A percentile compares a stretch with the other conserved stretches of the same genome.
These are phyloP conservation scores for Arthroderma uncinatum DNA, from an alignment of 2,329 filamentous ascomycete genomes.

Conservation along the genomic window DNA sequence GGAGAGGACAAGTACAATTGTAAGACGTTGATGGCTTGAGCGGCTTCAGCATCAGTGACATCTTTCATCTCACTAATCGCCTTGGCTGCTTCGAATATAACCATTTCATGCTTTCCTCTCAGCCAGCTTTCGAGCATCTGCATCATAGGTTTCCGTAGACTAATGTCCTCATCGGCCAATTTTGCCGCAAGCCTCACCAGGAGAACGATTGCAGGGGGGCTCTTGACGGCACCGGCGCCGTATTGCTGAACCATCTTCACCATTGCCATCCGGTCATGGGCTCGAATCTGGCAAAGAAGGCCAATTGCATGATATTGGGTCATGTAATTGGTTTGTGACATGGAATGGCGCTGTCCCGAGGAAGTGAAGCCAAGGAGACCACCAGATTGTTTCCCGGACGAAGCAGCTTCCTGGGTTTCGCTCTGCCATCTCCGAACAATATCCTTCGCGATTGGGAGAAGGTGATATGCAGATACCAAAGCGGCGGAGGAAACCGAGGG, in stretches of 20 bases:
- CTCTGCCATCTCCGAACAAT: conserved; percentile 97
- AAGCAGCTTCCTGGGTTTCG: conserved; percentile 93
- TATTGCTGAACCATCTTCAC: conserved; percentile 99
- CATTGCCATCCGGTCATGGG: conserved; percentile 92
- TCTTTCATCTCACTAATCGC: conserved; percentile 92
- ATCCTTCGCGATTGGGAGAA: conserved; percentile 89
- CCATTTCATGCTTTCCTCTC: conserved; percentile 97
- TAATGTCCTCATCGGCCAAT: conserved; percentile 82
- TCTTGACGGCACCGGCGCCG: conserved; percentile 85
- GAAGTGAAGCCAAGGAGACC: conserved; percentile 91
- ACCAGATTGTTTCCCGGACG: conserved; percentile 73
- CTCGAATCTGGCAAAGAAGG: conserved; percentile 92
- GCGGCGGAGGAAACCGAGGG: conserved; percentile 94
- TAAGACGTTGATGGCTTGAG: conserved; percentile 85
- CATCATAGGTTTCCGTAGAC: conserved; percentile 91
- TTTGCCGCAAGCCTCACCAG: conserved; percentile 86
- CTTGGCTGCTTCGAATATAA: conserved; percentile 98
- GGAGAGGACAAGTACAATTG: conserved; percentile 96
- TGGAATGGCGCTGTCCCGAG: conserved; percentile 56
- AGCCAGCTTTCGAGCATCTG: conserved; percentile 92
- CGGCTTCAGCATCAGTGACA: conserved; percentile 80
- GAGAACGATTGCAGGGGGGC: conserved; percentile 82
- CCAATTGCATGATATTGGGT: conserved; percentile 98
- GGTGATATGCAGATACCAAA: conserved; percentile 92
- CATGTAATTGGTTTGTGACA: conserved; percentile 84